A percentile compares a stretch with the other conserved stretches of the same genome.
Evolutionary conservation across 2,329 filamentous ascomycete genomes (phyloP).

Genomic region (Arthrobotrys iridis): DNA sequence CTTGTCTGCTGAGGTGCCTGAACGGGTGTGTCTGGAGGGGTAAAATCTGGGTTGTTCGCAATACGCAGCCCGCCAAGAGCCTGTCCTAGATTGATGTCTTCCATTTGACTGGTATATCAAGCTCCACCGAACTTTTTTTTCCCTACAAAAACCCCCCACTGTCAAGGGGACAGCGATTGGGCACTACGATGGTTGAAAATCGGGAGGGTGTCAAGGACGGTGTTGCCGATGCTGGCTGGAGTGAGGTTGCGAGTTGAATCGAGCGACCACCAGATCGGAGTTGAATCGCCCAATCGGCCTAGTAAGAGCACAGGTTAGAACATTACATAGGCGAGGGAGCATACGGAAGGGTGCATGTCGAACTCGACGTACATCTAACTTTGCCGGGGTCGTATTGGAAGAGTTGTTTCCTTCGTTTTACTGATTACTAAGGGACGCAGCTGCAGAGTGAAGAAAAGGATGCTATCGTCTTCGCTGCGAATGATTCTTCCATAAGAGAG

Average conservation of each 20-base stretch:
- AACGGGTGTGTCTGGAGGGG: conserved; percentile 54
- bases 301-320: conserved; percentile 3
- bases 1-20: conserved; percentile 33
- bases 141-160: background rate
- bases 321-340: background rate
- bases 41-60: conserved; percentile 76
- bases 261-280: no score
- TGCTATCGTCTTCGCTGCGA: conserved; percentile 5
- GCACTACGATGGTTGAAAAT: background rate
- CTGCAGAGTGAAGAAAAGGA: conserved; percentile 9
- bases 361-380: conserved; percentile 22
- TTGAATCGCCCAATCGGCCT: conserved; percentile 40
- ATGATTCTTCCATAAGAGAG: conserved; percentile 48
- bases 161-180: background rate
- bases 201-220: conserved; percentile 1
- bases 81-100: conserved; percentile 90
- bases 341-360: conserved; percentile 1
- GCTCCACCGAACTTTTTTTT: background rate
- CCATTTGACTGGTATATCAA: conserved; percentile 68
- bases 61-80: conserved; percentile 94
- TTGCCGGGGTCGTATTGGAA: conserved; percentile 3
- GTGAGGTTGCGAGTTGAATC: conserved; percentile 32
- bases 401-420: background rate
- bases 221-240: conserved; percentile 1
- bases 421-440: conserved; percentile 8